phyloP scores from a whole-genome alignment of 192 early-diverging fungal genomes.

The Rhizophagus prolifer region DNA sequence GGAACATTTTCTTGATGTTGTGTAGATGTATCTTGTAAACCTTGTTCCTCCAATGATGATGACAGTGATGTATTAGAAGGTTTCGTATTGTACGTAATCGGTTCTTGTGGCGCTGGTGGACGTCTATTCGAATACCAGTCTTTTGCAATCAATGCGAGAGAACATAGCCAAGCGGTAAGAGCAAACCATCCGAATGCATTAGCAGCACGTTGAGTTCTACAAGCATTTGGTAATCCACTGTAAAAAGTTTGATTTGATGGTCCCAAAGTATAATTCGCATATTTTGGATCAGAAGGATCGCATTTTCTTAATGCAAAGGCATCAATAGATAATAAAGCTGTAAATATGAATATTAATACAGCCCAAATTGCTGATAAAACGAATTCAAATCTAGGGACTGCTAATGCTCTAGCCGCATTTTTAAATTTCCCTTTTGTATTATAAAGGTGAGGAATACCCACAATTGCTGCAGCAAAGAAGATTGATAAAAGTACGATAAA shows the following conservation, averaged over 20 bases:
- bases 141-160: constrained; percentile 4
- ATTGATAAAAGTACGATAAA: constrained; percentile 18
- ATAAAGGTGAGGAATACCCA: constrained; percentile 23
- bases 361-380: constrained; percentile 28
- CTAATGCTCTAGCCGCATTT: constrained; percentile 16
- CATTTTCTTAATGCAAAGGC: constrained; percentile 13
- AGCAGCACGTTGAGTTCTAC: constrained; percentile 16
- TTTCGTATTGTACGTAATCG: constrained; percentile 1
- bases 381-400: constrained; percentile 18
- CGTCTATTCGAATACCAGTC: constrained; percentile 20
- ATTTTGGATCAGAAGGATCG: background rate
- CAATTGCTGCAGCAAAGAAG: background rate
- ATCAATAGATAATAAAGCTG: constrained; percentile 10
- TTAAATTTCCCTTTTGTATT: constrained; percentile 23
- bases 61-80: constrained; percentile 23
- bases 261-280: background rate
- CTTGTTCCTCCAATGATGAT: background rate
- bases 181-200: constrained; percentile 27
- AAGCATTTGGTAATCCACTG: constrained; percentile 2
- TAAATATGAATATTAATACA: background rate
- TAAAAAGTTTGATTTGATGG: background rate
- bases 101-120: constrained; percentile 7
- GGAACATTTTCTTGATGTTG: constrained; percentile 5
- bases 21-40: background rate
- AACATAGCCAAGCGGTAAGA: constrained; percentile 17